Base-by-base conservation (phyloP, 1,284 basidiomycete genomes). In the Cryptococcus sp. region DNA sequence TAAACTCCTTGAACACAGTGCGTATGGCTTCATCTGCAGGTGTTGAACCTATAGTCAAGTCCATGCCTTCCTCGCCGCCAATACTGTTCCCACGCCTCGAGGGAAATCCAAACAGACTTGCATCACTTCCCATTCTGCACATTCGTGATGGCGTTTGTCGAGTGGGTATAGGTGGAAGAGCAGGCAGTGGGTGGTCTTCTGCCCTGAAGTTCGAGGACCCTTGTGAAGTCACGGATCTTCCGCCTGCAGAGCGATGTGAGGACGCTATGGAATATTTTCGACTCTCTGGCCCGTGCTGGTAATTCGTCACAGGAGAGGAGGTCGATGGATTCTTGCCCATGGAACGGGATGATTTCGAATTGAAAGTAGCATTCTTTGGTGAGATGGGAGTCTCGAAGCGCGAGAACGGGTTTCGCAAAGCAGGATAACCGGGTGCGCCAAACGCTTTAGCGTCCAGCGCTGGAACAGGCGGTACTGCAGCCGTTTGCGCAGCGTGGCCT, bases 1-100 rank as follows among this genome's bases (percentile, higher is more conserved):
- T 88, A 69, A 93, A 93, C 6, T 88, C 85, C 53, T 90, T 87
- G 75, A 93, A 93, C 7, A 93, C 84, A 0, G 90, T 89, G 70
- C 91, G 88, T 38, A 94, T 78, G 1, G 91, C 91, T 68, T 89
- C 92, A 67, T 93, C 91, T 0, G 87, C 87, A 0, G 91, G 91
- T 13, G 88, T 91, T 68, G 69, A 68, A 0, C 72, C 71, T 17
- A 68, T 59, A 27, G 50, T 25, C 19, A 63, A 52, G 10, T 74
- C 72, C 10, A 61, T 23, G 13, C 55, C 54, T 45, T 69, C 67
- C 40, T 71, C 60, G 2, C 60, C 67, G 13, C 69, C 67, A 11
- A 72, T 56, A 61, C 73, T 74, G 13, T 63, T 65, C 51, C 22
- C 47, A 35, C 65, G 57, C 42, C 69, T 57, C 23, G 60, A 54